These are phyloP conservation scores for Tetraselmis striata DNA, from an alignment of 139 green algal genomes.

Conservation along the genomic window DNA sequence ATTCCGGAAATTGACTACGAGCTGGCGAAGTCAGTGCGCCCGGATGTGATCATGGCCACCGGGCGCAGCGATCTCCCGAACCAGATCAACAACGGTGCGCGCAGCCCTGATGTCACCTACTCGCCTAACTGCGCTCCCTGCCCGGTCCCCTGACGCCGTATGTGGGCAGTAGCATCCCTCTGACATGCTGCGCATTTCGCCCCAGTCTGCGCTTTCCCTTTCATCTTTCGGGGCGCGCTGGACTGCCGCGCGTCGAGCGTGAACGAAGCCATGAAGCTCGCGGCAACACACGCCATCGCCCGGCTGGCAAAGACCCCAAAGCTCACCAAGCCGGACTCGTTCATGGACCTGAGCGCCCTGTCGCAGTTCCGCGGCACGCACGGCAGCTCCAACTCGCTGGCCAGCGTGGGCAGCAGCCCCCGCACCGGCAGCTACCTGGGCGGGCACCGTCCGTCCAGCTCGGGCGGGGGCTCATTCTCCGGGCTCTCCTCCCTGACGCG, in stretches of 20 bases:
- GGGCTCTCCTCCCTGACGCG: background rate
- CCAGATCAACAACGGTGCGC: conserved; percentile 36
- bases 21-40: conserved; percentile 13
- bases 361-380: background rate
- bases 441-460: background rate
- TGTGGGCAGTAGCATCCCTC: too few species aligned
- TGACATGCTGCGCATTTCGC: too few species aligned
- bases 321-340: conserved; percentile 7
- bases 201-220: conserved; percentile 31
- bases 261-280: conserved; percentile 43
- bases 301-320: conserved; percentile 21
- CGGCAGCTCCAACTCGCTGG: background rate
- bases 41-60: conserved; percentile 37
- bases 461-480: background rate
- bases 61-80: conserved; percentile 36
- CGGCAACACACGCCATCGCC: conserved; percentile 34
- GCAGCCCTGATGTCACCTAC: too few species aligned
- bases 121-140: too few species aligned
- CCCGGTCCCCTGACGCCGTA: too few species aligned
- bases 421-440: background rate
- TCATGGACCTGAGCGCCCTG: conserved; percentile 2
- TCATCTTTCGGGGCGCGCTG: conserved; percentile 29
- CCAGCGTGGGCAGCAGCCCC: background rate
- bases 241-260: conserved; percentile 19
- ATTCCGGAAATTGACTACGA: conserved; percentile 16